Percentiles rank a stretch among this genome's conserved stretches.
phyloP scores from a whole-genome alignment of 2,329 filamentous ascomycete genomes.

The Alternaria gansuensis region DNA sequence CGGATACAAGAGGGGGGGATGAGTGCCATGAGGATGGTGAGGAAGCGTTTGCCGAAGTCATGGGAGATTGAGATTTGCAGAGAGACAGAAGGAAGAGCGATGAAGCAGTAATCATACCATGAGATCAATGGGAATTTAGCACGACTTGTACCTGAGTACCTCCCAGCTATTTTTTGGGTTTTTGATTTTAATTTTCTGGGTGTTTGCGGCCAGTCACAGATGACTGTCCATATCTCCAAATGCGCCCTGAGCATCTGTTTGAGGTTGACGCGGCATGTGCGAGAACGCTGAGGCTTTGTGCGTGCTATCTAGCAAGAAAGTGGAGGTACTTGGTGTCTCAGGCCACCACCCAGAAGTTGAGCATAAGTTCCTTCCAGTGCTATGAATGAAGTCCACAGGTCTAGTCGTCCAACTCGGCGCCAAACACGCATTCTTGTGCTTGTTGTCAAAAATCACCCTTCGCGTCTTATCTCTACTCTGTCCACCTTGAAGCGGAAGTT shows the following conservation, averaged over 20 bases:
- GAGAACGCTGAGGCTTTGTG: conserved; percentile 21
- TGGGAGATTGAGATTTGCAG: neutral
- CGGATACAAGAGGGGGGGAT: neutral
- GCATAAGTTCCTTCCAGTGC: conserved; percentile 34
- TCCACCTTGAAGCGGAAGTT: conserved; percentile 9
- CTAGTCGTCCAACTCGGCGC: conserved; percentile 6
- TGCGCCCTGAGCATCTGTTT: neutral
- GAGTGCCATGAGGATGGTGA: neutral
- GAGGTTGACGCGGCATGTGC: neutral
- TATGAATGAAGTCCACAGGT: conserved; percentile 29
- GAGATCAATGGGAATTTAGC: neutral
- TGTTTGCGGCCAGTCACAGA: conserved; percentile 23
- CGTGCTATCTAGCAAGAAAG: conserved; percentile 14
- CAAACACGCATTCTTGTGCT: conserved; percentile 4
- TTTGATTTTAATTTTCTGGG: conserved; percentile 7
- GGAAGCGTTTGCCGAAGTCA: neutral
- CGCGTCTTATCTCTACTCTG: neutral
- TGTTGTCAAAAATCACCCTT: neutral
- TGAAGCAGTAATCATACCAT: neutral
- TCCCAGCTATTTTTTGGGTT: neutral
- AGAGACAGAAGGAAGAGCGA: neutral
- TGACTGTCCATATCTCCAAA: conserved; percentile 5
- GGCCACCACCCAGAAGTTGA: conserved; percentile 38
- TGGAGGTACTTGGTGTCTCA: conserved; percentile 7
- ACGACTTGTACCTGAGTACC: neutral